Evolutionary conservation across 768 basidiomycete species (phyloP).

Genomic region (Hygrocybe punicea): DNA sequence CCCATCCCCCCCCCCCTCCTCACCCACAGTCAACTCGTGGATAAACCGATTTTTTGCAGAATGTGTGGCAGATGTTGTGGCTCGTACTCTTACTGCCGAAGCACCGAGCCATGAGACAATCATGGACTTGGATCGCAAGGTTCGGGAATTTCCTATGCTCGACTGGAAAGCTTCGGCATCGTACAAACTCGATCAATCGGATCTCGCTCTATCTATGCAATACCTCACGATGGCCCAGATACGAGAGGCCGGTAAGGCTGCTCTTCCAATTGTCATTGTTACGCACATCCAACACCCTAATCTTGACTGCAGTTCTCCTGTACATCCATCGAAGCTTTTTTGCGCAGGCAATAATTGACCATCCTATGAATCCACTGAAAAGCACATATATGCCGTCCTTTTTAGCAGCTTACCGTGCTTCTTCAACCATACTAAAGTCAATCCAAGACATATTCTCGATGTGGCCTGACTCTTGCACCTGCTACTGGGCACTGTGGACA

Average conservation of each 20-base stretch:
- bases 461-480: constrained; percentile 46
- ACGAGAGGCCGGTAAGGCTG: constrained; percentile 33
- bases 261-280: background rate
- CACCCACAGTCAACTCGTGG: constrained; percentile 53
- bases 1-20: background rate
- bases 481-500: constrained; percentile 65
- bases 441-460: constrained; percentile 46
- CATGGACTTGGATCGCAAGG: constrained; percentile 64
- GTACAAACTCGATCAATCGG: constrained; percentile 8
- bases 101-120: constrained; percentile 61
- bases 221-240: constrained; percentile 49
- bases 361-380: constrained; percentile 62
- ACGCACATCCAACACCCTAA: background rate
- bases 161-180: constrained; percentile 22
- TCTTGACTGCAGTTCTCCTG: constrained; percentile 44
- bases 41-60: constrained; percentile 61
- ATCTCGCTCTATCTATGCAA: constrained; percentile 42
- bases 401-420: constrained; percentile 57
- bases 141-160: constrained; percentile 61
- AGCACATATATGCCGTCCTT: constrained; percentile 64
- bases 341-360: constrained; percentile 66
- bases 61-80: constrained; percentile 60
- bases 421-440: constrained; percentile 53
- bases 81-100: constrained; percentile 60
- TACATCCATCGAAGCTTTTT: constrained; percentile 69